Evolutionary conservation across 805 yeast genomes (phyloP).

Genomic region (Ogataea minuta): DNA sequence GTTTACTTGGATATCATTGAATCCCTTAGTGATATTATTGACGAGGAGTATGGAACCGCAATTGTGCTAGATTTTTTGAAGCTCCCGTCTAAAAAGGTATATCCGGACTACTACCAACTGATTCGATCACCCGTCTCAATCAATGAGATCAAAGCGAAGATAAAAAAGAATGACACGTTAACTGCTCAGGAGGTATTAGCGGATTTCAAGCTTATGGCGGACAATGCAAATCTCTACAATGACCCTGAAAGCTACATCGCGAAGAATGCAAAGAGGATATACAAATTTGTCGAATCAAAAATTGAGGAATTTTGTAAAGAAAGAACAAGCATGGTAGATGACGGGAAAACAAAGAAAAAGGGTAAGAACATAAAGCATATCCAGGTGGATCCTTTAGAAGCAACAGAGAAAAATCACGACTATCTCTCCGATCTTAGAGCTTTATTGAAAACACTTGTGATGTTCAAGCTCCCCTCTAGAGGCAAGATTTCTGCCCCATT

Average conservation of each 20-base stretch:
- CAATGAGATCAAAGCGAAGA: conserved; percentile 56
- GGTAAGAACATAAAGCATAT: background rate
- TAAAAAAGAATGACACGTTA: conserved; percentile 37
- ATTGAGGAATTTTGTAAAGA: conserved; percentile 33
- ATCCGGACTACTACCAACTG: conserved; percentile 76
- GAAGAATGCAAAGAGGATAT: conserved; percentile 56
- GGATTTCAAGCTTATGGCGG: conserved; percentile 66
- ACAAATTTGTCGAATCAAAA: conserved; percentile 54
- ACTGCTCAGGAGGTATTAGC: conserved; percentile 44
- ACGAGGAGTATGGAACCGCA: conserved; percentile 35
- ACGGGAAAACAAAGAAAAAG: conserved; percentile 6
- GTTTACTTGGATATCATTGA: conserved; percentile 36
- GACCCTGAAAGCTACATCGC: conserved; percentile 67
- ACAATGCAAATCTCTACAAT: conserved; percentile 72
- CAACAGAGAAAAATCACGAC: conserved; percentile 4
- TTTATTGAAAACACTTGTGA: conserved; percentile 40
- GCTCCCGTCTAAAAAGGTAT: conserved; percentile 69
- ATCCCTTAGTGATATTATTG: conserved; percentile 33
- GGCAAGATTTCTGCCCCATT: conserved; percentile 67
- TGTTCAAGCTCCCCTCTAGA: conserved; percentile 46
- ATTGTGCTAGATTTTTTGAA: conserved; percentile 55
- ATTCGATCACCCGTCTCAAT: conserved; percentile 67
- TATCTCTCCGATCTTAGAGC: conserved; percentile 22
- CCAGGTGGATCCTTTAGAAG: conserved; percentile 1
- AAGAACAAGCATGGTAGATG: background rate